Evolutionary conservation across 495 filamentous ascomycete species (phyloP).

Genomic region (Chaetomium tenue): DNA sequence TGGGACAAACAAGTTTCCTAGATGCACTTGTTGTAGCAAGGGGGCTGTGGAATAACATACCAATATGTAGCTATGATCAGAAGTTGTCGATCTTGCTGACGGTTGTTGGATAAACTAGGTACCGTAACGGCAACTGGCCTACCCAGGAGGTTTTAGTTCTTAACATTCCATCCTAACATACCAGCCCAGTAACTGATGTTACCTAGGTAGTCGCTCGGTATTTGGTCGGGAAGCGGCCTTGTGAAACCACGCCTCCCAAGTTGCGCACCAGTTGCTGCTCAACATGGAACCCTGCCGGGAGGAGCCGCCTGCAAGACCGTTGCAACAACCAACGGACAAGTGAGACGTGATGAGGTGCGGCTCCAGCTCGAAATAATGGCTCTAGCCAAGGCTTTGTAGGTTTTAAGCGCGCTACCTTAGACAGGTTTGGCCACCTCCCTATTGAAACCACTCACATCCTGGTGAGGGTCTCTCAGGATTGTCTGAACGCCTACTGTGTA

Average conservation of each 20-base stretch:
- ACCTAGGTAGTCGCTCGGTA: not conserved
- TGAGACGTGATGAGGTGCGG: not conserved
- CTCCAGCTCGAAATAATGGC: not conserved
- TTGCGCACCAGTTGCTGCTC: not conserved
- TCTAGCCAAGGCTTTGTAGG: no score
- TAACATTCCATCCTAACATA: no score
- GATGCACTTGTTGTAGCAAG: not conserved
- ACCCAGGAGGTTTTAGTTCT: no score
- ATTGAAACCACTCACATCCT: not conserved
- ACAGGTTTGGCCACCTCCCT: no score
- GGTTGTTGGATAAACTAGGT: no score
- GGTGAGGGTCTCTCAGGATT: not conserved
- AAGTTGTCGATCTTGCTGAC: no score
- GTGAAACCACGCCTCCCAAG: not conserved
- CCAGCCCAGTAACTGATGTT: no score
- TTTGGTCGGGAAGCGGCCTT: not conserved
- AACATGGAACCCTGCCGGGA: not conserved
- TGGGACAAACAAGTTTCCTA: not conserved
- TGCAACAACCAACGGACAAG: not conserved
- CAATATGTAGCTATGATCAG: not conserved
- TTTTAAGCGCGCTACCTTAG: no score
- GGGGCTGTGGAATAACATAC: not conserved
- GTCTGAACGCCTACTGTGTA: not conserved
- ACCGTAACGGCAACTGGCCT: no score
- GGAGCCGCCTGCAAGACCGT: slow-evolving; percentile 10